Base-by-base conservation (phyloP, 2,329 filamentous ascomycete genomes). In the Aspergillus oerlinghausenensis region DNA sequence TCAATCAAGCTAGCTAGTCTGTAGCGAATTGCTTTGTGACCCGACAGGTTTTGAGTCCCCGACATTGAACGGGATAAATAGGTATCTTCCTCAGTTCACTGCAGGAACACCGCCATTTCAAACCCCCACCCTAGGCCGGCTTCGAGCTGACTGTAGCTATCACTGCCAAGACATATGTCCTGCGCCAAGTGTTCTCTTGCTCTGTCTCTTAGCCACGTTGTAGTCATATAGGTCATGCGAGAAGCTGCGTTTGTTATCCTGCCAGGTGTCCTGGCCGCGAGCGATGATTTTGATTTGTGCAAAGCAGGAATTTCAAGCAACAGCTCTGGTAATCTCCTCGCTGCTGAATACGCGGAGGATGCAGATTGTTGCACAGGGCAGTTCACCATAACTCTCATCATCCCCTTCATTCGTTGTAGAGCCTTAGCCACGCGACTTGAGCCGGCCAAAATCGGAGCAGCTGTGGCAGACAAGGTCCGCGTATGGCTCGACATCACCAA, bases 81-180 rank as follows among this genome's bases (percentile, higher is more conserved):
- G 32, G 5, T 6, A 17, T 17, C 32, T 38, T 38, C 32, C 14
- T 38, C 32, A 38, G 32, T 38, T 38, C 32, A 62, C 58, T 61
- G 63, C 63, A 64, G 63, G 63, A 64, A 65, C 60, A 63, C 60
- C 60, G 60, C 63, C 59, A 61, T 53, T 60, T 56, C 56, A 57
- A 49, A 14, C 40, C 19, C 55, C 55, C 50, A 45, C 21, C 50
- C 51, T 56, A 55, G 53, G 48, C 54, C 51, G 50, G 54, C 25
- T 54, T 38, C 49, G 49, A 47, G 54, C 55, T 38, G 35, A 42
- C 54, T 25, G 56, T 60, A 56, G 59, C 57, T 38, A 25, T 56
- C 50, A 54, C 55, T 54, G 63, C 63, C 63, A 65, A 65, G 43
- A 11, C 10, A 19, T 23, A 14, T 47, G 5, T 47, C 43, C 21